phyloP scores from a whole-genome alignment of 768 basidiomycete genomes.

The Mrakia hoshinonis region DNA sequence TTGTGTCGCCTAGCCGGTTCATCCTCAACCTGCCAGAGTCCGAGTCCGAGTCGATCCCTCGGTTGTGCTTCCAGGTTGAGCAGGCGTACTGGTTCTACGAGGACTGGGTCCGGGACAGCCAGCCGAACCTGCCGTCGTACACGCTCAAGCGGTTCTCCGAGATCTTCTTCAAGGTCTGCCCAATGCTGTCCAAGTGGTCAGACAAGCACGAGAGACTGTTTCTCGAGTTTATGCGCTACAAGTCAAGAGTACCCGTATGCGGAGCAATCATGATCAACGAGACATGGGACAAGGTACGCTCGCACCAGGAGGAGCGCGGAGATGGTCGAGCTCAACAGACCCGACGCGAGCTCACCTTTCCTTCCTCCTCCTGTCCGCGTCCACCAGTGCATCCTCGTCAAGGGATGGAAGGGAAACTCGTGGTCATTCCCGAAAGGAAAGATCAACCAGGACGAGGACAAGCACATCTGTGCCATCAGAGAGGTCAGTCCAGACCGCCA shows the following conservation, averaged over 20 bases:
- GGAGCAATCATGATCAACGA: slow-evolving; percentile 93
- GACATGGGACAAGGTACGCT: slow-evolving; percentile 76
- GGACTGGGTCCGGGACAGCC: slow-evolving; percentile 88
- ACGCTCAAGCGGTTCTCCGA: slow-evolving; percentile 88
- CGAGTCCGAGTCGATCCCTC: slow-evolving; percentile 80
- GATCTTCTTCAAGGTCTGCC: slow-evolving; percentile 77
- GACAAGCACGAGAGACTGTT: slow-evolving; percentile 78
- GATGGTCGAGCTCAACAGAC: neutral
- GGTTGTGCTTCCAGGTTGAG: slow-evolving; percentile 97
- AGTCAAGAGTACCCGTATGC: slow-evolving; percentile 92
- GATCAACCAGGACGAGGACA: slow-evolving; percentile 87
- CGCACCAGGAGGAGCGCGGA: neutral
- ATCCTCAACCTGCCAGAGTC: slow-evolving; percentile 91
- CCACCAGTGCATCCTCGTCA: slow-evolving; percentile 85
- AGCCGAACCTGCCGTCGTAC: slow-evolving; percentile 69
- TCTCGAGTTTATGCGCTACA: slow-evolving; percentile 87
- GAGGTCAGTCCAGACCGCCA: slow-evolving; percentile 54
- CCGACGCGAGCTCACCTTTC: neutral
- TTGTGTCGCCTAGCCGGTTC: slow-evolving; percentile 59
- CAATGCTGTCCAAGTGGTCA: slow-evolving; percentile 71
- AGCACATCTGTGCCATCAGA: slow-evolving; percentile 74
- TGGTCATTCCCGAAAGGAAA: slow-evolving; percentile 99
- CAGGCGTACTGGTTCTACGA: slow-evolving; percentile 99
- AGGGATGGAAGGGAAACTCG: slow-evolving; percentile 93
- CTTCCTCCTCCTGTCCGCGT: neutral